These are phyloP conservation scores for Cynara cardunculus DNA, from an alignment of 129 eudicot genomes.

Conservation along the genomic window DNA sequence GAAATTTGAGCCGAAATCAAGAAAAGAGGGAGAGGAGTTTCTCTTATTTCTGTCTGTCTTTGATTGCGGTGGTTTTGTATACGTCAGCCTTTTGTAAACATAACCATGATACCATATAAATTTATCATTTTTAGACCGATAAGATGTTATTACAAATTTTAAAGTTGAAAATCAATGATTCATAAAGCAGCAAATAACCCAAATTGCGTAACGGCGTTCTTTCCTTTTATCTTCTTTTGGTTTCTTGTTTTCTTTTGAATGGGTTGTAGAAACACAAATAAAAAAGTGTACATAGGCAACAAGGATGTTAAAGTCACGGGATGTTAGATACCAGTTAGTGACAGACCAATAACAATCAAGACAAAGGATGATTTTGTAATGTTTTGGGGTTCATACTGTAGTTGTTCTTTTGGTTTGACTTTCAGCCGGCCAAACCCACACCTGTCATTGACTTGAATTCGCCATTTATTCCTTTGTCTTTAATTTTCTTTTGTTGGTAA, in stretches of 20 bases:
- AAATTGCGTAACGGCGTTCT: not conserved
- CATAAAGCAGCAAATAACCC: not conserved
- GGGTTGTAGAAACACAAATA: not conserved
- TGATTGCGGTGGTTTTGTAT: slow-evolving; percentile 21
- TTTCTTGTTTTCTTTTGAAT: not conserved
- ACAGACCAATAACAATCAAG: not conserved
- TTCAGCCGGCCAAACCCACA: slow-evolving; percentile 8
- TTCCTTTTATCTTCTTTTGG: not conserved
- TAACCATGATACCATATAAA: not conserved
- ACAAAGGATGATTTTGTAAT: not conserved
- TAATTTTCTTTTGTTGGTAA: not conserved
- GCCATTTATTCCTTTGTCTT: not conserved
- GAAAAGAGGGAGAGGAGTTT: slow-evolving; percentile 12
- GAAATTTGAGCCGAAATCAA: not conserved
- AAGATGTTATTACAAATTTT: not conserved
- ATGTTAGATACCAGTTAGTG: not conserved
- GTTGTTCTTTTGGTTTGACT: not conserved
- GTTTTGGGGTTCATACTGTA: not conserved
- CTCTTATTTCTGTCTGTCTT: slow-evolving; percentile 18
- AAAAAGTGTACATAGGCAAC: not conserved
- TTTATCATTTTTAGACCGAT: not conserved
- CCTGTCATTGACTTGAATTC: slow-evolving; percentile 7
- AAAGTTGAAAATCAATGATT: not conserved
- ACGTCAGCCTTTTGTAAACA: slow-evolving; percentile 3
- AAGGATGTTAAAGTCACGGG: not conserved